phyloP scores from a whole-genome alignment of 2,329 filamentous ascomycete genomes.

The Venturiaceae sp. region DNA sequence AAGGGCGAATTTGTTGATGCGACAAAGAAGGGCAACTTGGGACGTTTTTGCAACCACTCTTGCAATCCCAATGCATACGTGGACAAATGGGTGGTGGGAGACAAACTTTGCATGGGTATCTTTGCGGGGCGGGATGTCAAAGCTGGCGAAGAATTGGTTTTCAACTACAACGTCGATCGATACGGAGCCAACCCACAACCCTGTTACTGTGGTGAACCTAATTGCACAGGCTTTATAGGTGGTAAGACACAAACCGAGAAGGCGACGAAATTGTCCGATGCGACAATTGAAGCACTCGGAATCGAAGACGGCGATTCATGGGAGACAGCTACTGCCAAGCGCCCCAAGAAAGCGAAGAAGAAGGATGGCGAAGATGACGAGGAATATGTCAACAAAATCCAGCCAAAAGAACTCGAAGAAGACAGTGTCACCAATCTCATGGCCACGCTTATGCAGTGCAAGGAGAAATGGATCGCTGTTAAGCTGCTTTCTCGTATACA shows the following conservation, averaged over 20 bases:
- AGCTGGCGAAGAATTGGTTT: conserved; percentile 88
- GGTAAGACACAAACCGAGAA: conserved; percentile 96
- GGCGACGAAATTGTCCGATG: conserved; percentile 79
- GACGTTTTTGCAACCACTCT: conserved; percentile 96
- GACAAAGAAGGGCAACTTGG: conserved; percentile 91
- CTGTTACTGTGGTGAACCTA: conserved; percentile 90
- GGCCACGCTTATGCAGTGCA: conserved; percentile 93
- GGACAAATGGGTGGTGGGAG: conserved; percentile 97
- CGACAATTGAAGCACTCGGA: conserved; percentile 88
- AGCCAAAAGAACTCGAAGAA: conserved; percentile 70
- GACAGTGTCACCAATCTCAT: conserved; percentile 87
- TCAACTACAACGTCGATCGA: conserved; percentile 98
- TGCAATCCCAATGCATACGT: conserved; percentile 99
- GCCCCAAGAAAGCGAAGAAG: conserved; percentile 68
- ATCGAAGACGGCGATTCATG: conserved; percentile 89
- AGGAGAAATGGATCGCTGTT: conserved; percentile 98
- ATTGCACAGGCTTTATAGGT: conserved; percentile 93
- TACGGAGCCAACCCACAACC: conserved; percentile 95
- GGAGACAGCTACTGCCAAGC: conserved; percentile 84
- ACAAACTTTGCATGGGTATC: conserved; percentile 97
- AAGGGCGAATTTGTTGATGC: conserved; percentile 97
- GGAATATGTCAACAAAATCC: conserved; percentile 85
- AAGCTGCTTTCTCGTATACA: conserved; percentile 88
- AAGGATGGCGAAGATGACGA: conserved; percentile 85
- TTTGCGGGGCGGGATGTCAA: conserved; percentile 80